These are phyloP conservation scores for Pilasporangium apinafurcum DNA, from an alignment of 352 stramenopile species.

Conservation along the genomic window DNA sequence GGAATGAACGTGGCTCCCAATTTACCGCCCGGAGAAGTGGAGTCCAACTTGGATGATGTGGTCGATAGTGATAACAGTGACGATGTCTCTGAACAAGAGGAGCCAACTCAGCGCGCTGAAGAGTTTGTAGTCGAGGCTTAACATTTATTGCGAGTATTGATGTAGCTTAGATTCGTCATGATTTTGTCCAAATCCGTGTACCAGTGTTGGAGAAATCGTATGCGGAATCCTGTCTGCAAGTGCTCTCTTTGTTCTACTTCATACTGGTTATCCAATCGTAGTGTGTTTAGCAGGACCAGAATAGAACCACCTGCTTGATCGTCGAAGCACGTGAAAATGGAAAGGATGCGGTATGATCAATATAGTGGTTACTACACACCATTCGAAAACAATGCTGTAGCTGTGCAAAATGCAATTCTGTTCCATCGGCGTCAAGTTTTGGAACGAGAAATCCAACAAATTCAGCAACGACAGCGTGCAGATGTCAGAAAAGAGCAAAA, in stretches of 20 bases:
- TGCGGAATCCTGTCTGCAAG: too few relatives aligned
- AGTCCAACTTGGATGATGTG: conserved; percentile 1
- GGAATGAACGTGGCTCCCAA: not conserved
- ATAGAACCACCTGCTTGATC: too few relatives aligned
- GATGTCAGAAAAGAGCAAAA: conserved; percentile 8
- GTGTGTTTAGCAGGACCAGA: too few relatives aligned
- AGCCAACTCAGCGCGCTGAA: conserved; percentile 1
- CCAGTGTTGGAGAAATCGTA: not conserved
- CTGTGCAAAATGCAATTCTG: not conserved
- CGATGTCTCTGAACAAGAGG: conserved; percentile 1
- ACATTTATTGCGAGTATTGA: not conserved
- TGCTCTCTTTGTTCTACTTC: too few relatives aligned
- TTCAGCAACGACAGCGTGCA: conserved; percentile 14
- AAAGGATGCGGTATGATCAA: too few relatives aligned
- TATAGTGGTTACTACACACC: too few relatives aligned
- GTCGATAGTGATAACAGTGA: conserved; percentile 12
- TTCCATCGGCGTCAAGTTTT: conserved; percentile 8
- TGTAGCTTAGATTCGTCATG: not conserved
- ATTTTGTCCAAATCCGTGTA: not conserved
- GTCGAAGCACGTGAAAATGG: too few relatives aligned
- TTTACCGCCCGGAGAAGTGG: conserved; percentile 11
- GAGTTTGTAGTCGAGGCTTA: not conserved
- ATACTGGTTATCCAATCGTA: too few relatives aligned
- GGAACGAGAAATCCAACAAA: conserved; percentile 16
- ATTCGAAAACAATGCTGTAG: not conserved